Evolutionary conservation across 2,329 filamentous ascomycete genomes (phyloP).

Genomic region (Ophiostoma triangulosporum): DNA sequence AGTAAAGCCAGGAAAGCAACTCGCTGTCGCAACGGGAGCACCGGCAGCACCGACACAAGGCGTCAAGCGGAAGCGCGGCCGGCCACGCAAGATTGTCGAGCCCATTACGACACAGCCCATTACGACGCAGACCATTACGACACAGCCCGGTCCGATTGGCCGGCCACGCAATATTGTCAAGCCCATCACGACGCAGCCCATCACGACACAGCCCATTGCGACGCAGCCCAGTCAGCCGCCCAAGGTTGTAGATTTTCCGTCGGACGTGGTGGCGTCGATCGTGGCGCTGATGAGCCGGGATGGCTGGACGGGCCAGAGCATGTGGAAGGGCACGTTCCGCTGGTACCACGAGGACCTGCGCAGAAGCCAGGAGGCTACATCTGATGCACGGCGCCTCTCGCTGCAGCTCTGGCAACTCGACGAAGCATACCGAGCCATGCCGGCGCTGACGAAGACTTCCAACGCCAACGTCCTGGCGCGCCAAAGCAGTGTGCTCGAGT

Average conservation of each 20-base stretch:
- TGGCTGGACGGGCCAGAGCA: slow-evolving; percentile 10
- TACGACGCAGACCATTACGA: not conserved
- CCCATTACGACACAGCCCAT: not conserved
- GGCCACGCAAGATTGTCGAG: not conserved
- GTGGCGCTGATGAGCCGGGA: slow-evolving; percentile 9
- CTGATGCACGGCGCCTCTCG: not conserved
- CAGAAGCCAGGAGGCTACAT: not conserved
- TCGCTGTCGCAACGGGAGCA: not conserved
- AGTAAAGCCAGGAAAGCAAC: not conserved
- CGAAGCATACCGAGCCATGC: no score
- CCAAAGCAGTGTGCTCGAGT: no score
- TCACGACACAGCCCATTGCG: not conserved
- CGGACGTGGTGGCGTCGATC: not conserved
- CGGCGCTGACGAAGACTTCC: no score
- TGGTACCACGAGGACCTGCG: not conserved
- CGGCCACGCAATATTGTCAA: not conserved
- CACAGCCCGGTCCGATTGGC: not conserved
- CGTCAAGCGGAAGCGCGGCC: not conserved
- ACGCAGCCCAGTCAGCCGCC: not conserved
- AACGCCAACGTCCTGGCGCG: no score
- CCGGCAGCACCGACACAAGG: no score
- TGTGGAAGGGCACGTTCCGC: slow-evolving; percentile 9
- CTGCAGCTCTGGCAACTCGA: no score
- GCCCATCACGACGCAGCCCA: not conserved
- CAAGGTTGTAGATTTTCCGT: not conserved